Conservation (phyloP, 2,329 filamentous ascomycete genomes). For the Ophiocordyceps unilateralis region DNA sequence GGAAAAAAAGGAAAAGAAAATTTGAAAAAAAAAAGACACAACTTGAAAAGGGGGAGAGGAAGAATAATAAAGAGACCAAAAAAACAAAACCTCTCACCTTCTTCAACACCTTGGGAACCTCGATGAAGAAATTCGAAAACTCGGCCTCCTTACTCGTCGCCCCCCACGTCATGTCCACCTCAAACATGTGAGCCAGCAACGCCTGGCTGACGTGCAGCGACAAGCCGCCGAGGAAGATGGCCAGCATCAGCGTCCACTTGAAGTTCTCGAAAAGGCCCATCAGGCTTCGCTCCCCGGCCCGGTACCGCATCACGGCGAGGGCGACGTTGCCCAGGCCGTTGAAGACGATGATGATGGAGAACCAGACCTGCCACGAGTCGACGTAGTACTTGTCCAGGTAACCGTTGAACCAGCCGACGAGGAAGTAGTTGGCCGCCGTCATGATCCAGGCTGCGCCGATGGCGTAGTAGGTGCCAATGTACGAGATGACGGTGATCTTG, state of each 20-base stretch:
- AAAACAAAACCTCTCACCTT: constrained; percentile 55
- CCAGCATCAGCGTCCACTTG: constrained; percentile 58
- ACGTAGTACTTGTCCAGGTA: constrained; percentile 68
- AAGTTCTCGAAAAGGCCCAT: constrained; percentile 45
- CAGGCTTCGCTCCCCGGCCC: constrained; percentile 45
- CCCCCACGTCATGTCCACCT: constrained; percentile 75
- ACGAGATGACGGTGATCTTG: constrained; percentile 60
- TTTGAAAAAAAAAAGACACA: constrained; percentile 9
- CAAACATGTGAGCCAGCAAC: constrained; percentile 66
- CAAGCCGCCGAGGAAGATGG: constrained; percentile 69
- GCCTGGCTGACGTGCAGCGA: constrained; percentile 69
- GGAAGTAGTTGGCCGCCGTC: constrained; percentile 57
- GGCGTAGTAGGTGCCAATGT: constrained; percentile 68
- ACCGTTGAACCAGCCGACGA: constrained; percentile 60
- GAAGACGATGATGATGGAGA: constrained; percentile 65
- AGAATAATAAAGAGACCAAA: constrained; percentile 9
- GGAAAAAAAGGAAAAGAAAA: background rate
- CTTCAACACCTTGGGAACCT: constrained; percentile 62
- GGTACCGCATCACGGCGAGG: constrained; percentile 56
- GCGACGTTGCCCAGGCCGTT: constrained; percentile 57
- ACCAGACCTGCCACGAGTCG: constrained; percentile 65
- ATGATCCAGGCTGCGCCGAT: constrained; percentile 61
- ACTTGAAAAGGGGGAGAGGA: background rate
- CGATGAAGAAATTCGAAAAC: constrained; percentile 70
- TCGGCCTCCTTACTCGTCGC: constrained; percentile 71